Evolutionary conservation across 305 asterid species (phyloP).

Genomic region (Solanum hybrid): DNA sequence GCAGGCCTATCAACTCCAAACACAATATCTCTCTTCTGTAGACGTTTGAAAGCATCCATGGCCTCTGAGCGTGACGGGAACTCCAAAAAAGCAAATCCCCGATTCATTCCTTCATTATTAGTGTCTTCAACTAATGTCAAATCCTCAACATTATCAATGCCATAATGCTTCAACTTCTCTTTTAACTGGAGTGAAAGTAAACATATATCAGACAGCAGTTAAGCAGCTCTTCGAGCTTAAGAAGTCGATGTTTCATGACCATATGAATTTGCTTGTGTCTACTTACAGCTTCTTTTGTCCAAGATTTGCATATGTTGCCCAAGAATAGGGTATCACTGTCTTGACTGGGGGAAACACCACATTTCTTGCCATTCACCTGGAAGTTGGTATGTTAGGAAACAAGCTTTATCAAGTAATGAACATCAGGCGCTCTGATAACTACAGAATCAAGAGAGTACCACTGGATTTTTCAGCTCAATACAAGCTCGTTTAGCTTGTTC

Average conservation of each 20-base stretch:
- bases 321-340: slow-evolving; percentile 95
- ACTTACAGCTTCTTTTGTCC: slow-evolving; percentile 97
- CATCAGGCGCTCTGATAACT: slow-evolving; percentile 24
- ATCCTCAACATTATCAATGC: slow-evolving; percentile 76
- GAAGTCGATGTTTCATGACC: slow-evolving; percentile 14
- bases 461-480: slow-evolving; percentile 67
- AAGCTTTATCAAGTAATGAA: slow-evolving; percentile 17
- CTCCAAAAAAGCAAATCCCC: slow-evolving; percentile 93
- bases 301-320: slow-evolving; percentile 92
- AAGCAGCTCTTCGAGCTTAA: slow-evolving; percentile 16
- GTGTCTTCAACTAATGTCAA: slow-evolving; percentile 92
- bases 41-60: slow-evolving; percentile 97
- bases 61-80: slow-evolving; percentile 94
- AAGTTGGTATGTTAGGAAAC: slow-evolving; percentile 36
- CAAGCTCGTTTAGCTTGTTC: slow-evolving; percentile 96
- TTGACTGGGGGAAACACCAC: slow-evolving; percentile 96
- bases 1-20: slow-evolving; percentile 98
- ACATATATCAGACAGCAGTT: slow-evolving; percentile 27
- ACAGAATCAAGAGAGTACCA: slow-evolving; percentile 53
- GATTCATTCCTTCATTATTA: slow-evolving; percentile 61
- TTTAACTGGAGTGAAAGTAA: slow-evolving; percentile 65
- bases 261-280: slow-evolving; percentile 11
- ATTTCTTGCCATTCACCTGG: slow-evolving; percentile 96
- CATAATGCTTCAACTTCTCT: slow-evolving; percentile 73
- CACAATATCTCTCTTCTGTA: slow-evolving; percentile 82